Evolutionary conservation across 345 rosid species (phyloP).

Genomic region (Luvunga scandens): DNA sequence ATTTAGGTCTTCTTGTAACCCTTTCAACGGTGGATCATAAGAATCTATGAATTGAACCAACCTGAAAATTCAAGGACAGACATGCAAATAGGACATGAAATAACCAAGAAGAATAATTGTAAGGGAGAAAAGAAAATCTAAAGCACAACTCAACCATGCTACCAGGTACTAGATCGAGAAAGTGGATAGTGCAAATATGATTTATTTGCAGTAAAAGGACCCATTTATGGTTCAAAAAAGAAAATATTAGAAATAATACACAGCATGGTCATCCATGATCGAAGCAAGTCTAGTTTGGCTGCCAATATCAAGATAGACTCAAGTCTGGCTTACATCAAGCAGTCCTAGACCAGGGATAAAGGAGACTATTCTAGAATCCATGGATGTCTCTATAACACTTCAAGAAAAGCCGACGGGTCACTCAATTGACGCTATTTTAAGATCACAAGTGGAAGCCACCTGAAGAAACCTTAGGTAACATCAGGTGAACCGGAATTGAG

Average conservation of each 20-base stretch:
- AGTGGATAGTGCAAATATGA: not conserved
- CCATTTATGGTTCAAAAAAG: not conserved
- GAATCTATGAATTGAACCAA: constrained; percentile 95
- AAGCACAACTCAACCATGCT: not conserved
- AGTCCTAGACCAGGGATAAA: not conserved
- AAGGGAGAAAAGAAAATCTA: not conserved
- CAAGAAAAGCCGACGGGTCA: not conserved
- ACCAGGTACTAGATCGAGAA: not conserved
- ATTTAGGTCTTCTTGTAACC: constrained; percentile 95
- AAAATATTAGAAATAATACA: not conserved
- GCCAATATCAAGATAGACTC: not conserved
- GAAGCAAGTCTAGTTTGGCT: not conserved
- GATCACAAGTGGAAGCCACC: not conserved
- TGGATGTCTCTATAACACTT: not conserved
- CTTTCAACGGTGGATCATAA: constrained; percentile 96
- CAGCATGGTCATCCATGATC: not conserved
- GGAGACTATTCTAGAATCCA: not conserved
- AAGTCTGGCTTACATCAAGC: not conserved
- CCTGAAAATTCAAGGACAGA: constrained; percentile 43
- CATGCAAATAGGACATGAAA: not conserved
- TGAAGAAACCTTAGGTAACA: not conserved
- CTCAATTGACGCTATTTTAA: not conserved
- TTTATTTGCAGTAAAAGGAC: not conserved
- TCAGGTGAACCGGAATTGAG: not conserved
- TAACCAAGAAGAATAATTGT: not conserved